These are phyloP conservation scores for Metroxylon sagu DNA, from an alignment of 176 grass and related monocot species.

Conservation along the genomic window DNA sequence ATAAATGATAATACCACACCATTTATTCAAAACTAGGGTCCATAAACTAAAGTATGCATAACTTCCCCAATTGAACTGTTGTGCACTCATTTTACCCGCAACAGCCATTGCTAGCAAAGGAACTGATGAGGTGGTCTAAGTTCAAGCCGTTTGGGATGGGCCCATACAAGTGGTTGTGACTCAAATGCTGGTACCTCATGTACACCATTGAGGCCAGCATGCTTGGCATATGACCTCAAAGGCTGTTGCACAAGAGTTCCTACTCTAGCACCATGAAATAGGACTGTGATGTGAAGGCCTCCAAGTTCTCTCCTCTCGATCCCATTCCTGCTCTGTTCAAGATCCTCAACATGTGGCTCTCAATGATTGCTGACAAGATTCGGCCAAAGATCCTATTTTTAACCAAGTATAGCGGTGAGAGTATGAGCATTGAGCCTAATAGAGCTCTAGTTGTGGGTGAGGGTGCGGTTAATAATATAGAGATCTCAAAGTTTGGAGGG, in stretches of 20 bases:
- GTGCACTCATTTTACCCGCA: not conserved
- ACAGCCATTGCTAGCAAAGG: conserved; percentile 46
- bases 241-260: conserved; percentile 65
- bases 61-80: no score
- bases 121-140: conserved; percentile 64
- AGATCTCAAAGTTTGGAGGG: conserved; percentile 27
- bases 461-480: conserved; percentile 65
- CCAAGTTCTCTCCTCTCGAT: conserved; percentile 45
- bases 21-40: no score
- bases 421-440: conserved; percentile 43
- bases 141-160: conserved; percentile 47
- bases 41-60: no score
- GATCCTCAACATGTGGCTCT: conserved; percentile 54
- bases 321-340: conserved; percentile 71
- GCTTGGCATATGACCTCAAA: conserved; percentile 44
- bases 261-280: conserved; percentile 62
- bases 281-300: conserved; percentile 46
- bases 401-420: conserved; percentile 53
- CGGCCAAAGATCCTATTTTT: conserved; percentile 42
- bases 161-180: conserved; percentile 73
- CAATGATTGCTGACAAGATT: conserved; percentile 37
- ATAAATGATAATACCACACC: no score
- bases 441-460: conserved; percentile 55
- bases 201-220: conserved; percentile 51
- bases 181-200: conserved; percentile 75